Evolutionary conservation across 1,284 basidiomycete genomes (phyloP).

Genomic region (Anthracocystis walkeri): DNA sequence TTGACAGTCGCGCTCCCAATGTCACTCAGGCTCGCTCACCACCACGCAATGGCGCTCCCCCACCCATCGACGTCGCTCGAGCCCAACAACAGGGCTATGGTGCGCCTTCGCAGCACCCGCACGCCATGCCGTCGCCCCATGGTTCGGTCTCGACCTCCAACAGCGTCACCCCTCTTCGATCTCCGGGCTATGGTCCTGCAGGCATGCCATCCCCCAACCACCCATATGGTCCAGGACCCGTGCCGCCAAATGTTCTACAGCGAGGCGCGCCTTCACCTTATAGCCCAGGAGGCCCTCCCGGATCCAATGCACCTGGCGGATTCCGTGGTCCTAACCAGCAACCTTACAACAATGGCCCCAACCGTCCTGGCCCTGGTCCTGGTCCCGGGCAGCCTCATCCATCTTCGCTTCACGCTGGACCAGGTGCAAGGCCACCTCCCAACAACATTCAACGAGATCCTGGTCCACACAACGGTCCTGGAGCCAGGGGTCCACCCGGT

Average conservation of each 20-base stretch:
- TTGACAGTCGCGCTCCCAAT: conserved; percentile 25
- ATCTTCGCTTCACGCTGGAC: conserved; percentile 26
- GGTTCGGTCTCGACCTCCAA: conserved; percentile 22
- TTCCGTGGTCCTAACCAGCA: conserved; percentile 9
- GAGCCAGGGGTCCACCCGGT: conserved; percentile 21
- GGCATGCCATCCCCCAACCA: conserved; percentile 31
- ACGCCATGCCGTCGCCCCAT: conserved; percentile 16
- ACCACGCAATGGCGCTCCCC: conserved; percentile 20
- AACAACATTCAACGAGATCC: conserved; percentile 17
- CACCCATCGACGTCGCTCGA: conserved; percentile 40
- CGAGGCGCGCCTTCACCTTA: conserved; percentile 40
- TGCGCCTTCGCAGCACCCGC: conserved; percentile 1
- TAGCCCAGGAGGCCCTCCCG: conserved; percentile 18
- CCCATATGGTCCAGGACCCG: conserved; percentile 2
- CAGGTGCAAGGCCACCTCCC: conserved; percentile 24
- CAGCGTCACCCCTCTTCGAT: conserved; percentile 43
- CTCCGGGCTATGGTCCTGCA: conserved; percentile 28
- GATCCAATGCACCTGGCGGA: conserved; percentile 11
- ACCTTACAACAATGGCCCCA: conserved; percentile 13
- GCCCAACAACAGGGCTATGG: conserved; percentile 31
- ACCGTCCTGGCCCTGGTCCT: conserved; percentile 8
- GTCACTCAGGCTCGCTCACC: conserved; percentile 19
- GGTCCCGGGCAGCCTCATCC: conserved; percentile 11
- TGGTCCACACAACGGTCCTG: conserved; percentile 17
- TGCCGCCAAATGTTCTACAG: conserved; percentile 46